Evolutionary conservation across 208 protist species (phyloP).

Genomic region (Leishmania major): DNA sequence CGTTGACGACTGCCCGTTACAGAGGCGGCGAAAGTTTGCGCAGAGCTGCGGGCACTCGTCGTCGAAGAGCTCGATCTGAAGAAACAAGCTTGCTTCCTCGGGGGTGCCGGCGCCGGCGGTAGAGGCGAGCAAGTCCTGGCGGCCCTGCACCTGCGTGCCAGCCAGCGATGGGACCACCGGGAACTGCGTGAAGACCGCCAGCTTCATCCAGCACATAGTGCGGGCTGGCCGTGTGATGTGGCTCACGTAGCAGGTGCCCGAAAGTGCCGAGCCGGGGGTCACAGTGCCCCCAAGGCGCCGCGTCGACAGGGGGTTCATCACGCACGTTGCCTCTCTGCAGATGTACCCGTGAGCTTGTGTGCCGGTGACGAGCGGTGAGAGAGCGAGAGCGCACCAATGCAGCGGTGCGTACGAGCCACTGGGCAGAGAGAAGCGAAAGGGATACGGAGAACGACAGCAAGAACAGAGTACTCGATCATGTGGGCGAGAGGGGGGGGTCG

Average conservation of each 20-base stretch:
- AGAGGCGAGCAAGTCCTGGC: slow-evolving; percentile 46
- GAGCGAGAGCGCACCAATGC: not conserved
- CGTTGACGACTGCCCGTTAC: slow-evolving; percentile 41
- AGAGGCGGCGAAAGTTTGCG: slow-evolving; percentile 80
- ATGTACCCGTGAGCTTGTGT: not conserved
- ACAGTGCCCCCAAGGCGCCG: slow-evolving; percentile 56
- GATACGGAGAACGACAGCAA: not conserved
- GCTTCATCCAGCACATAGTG: slow-evolving; percentile 71
- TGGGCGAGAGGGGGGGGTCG: not conserved
- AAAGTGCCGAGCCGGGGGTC: slow-evolving; percentile 43
- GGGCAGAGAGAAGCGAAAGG: not conserved
- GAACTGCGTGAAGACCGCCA: slow-evolving; percentile 70
- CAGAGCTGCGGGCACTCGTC: slow-evolving; percentile 79
- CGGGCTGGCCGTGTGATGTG: slow-evolving; percentile 44
- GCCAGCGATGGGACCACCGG: slow-evolving; percentile 72
- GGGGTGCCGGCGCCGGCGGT: slow-evolving; percentile 50
- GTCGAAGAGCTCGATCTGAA: slow-evolving; percentile 85
- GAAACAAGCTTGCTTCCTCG: slow-evolving; percentile 23
- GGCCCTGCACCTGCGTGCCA: slow-evolving; percentile 57
- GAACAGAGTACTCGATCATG: not conserved
- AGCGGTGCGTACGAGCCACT: too few relatives aligned
- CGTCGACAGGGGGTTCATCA: slow-evolving; percentile 39
- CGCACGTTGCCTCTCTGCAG: not conserved
- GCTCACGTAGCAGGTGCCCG: slow-evolving; percentile 66
- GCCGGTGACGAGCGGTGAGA: not conserved